These are phyloP conservation scores for Hypoxylon cercidicola DNA, from an alignment of 495 filamentous ascomycete species.

Conservation along the genomic window DNA sequence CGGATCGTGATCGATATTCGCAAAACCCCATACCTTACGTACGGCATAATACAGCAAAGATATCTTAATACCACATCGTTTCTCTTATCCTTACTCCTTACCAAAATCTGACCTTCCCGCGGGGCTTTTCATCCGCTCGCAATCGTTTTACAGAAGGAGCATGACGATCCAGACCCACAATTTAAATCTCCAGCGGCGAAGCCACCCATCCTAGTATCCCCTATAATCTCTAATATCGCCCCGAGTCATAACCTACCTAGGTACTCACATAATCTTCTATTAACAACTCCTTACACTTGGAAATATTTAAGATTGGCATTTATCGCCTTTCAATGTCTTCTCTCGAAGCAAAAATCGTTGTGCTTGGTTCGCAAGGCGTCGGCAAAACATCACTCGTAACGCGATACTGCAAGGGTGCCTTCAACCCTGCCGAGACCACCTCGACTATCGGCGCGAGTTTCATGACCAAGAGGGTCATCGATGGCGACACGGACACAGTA, in stretches of 20 bases:
- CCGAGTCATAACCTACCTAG: not conserved
- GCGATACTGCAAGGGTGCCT: slow-evolving; percentile 84
- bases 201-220: slow-evolving; percentile 22
- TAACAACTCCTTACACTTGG: not conserved
- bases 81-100: slow-evolving; percentile 14
- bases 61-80: slow-evolving; percentile 15
- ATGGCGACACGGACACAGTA: slow-evolving; percentile 79
- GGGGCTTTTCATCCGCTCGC: slow-evolving; percentile 9
- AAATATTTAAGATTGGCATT: not conserved
- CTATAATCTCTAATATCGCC: not conserved
- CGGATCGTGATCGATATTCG: slow-evolving; percentile 6
- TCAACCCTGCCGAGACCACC: slow-evolving; percentile 72
- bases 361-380: slow-evolving; percentile 90
- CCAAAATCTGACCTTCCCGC: slow-evolving; percentile 16
- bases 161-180: slow-evolving; percentile 40
- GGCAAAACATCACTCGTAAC: slow-evolving; percentile 94
- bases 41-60: slow-evolving; percentile 3
- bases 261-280: slow-evolving; percentile 10
- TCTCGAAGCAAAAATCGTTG: slow-evolving; percentile 92
- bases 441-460: slow-evolving; percentile 95
- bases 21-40: not conserved
- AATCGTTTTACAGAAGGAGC: slow-evolving; percentile 35
- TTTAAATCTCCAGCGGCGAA: slow-evolving; percentile 26
- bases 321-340: slow-evolving; percentile 56
- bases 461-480: slow-evolving; percentile 89